Percentiles rank a stretch among this genome's conserved stretches.
Evolutionary conservation across 2,329 filamentous ascomycete genomes (phyloP).

Genomic region (Colletotrichum magnum): DNA sequence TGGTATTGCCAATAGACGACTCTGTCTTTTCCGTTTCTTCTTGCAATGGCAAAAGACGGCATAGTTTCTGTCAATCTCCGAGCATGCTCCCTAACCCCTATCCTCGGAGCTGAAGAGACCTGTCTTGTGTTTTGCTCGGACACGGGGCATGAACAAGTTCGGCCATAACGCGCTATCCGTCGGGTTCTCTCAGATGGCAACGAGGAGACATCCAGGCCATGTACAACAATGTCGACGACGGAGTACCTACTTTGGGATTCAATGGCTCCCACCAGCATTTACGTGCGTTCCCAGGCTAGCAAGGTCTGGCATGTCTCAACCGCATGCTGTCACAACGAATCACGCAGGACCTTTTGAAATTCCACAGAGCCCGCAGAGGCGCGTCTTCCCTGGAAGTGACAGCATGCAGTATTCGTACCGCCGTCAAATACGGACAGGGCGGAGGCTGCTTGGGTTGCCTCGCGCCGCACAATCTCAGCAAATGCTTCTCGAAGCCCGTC

Average conservation of each 20-base stretch:
- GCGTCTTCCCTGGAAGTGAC: conserved; percentile 26
- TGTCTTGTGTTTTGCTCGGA: not conserved
- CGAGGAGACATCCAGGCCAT: too few species aligned
- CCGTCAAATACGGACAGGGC: not conserved
- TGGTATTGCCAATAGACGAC: not conserved
- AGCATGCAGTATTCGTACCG: conserved; percentile 12
- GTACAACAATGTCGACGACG: not conserved
- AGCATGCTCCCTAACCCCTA: conserved; percentile 2
- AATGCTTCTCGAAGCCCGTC: conserved; percentile 26
- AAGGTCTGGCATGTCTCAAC: conserved; percentile 36
- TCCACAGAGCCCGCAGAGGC: conserved; percentile 20
- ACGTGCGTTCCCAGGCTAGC: conserved; percentile 31
- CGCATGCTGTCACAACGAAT: conserved; percentile 26
- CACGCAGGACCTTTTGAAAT: conserved; percentile 33
- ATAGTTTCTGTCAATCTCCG: conserved; percentile 26
- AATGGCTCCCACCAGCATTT: conserved; percentile 2
- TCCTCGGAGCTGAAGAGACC: conserved; percentile 1
- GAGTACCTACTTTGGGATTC: conserved; percentile 2
- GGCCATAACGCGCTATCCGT: too few species aligned
- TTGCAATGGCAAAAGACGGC: not conserved
- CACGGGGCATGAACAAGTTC: conserved; percentile 7
- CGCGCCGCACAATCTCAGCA: not conserved
- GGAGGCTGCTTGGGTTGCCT: too few species aligned
- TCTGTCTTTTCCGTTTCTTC: conserved; percentile 1
- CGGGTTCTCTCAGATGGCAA: too few species aligned